phyloP scores from a whole-genome alignment of 2,329 filamentous ascomycete species.

The Cercospora sp. region DNA sequence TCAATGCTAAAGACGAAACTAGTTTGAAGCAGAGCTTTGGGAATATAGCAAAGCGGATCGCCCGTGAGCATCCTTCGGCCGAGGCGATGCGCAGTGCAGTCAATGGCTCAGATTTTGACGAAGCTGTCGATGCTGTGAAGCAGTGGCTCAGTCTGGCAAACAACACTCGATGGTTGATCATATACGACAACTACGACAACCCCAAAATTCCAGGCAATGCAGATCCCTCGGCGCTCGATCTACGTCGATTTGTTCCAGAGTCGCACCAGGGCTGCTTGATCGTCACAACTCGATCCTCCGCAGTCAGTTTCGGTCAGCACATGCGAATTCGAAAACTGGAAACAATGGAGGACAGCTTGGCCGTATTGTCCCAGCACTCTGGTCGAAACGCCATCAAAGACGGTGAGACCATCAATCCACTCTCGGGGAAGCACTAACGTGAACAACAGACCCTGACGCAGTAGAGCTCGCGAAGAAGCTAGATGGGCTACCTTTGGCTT shows the following conservation, averaged over 20 bases:
- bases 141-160: background rate
- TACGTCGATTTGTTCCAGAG: conserved; percentile 13
- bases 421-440: conserved; percentile 32
- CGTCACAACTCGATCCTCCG: background rate
- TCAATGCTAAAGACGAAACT: conserved; percentile 30
- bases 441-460: background rate
- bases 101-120: background rate
- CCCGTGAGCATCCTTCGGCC: background rate
- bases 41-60: conserved; percentile 24
- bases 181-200: conserved; percentile 41
- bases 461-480: conserved; percentile 7
- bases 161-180: conserved; percentile 36
- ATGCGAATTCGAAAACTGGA: background rate
- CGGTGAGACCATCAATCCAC: too few species aligned
- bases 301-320: background rate
- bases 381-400: background rate
- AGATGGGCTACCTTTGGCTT: conserved; percentile 13
- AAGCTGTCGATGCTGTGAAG: background rate
- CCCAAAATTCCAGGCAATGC: conserved; percentile 7
- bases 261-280: conserved; percentile 24
- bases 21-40: conserved; percentile 35
- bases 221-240: conserved; percentile 32
- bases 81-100: background rate
- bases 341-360: background rate
- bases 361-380: background rate